These are phyloP conservation scores for Quercus wislizeni DNA, from an alignment of 306 rosid species.

Conservation along the genomic window DNA sequence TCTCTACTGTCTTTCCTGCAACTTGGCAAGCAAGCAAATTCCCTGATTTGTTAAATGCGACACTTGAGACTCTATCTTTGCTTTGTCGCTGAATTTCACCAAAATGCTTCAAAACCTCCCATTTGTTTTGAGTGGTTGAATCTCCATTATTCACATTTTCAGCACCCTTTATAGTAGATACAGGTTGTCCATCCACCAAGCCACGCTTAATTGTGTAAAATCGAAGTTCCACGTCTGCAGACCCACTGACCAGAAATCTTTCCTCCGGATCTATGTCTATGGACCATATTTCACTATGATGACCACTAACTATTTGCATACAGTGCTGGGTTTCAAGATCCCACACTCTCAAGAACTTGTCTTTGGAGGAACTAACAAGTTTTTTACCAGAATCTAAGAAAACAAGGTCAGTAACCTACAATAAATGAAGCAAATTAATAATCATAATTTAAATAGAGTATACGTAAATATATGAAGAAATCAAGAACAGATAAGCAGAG, in stretches of 20 bases:
- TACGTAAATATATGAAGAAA: not conserved
- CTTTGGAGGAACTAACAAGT: constrained; percentile 87
- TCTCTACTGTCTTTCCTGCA: constrained; percentile 83
- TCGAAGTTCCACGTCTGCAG: constrained; percentile 85
- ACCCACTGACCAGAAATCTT: constrained; percentile 78
- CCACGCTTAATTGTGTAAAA: constrained; percentile 66
- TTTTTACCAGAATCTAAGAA: constrained; percentile 74
- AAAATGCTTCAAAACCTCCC: constrained; percentile 75
- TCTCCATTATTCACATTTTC: constrained; percentile 33
- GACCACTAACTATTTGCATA: constrained; percentile 89
- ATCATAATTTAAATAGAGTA: not conserved
- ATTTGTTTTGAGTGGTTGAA: constrained; percentile 48
- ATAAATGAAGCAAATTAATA: constrained; percentile 16
- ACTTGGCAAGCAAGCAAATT: constrained; percentile 85
- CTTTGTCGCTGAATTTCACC: constrained; percentile 83
- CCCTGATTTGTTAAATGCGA: constrained; percentile 79
- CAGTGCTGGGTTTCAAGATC: constrained; percentile 97
- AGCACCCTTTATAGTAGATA: constrained; percentile 23
- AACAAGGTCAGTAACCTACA: constrained; percentile 86
- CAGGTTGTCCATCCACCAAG: constrained; percentile 37
- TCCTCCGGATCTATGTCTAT: constrained; percentile 71
- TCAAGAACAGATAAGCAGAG: not conserved
- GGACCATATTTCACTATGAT: constrained; percentile 97
- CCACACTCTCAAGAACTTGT: constrained; percentile 95
- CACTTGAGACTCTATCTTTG: constrained; percentile 83